Evolutionary conservation across 2,329 filamentous ascomycete genomes (phyloP).

Genomic region (Fusarium sp.): DNA sequence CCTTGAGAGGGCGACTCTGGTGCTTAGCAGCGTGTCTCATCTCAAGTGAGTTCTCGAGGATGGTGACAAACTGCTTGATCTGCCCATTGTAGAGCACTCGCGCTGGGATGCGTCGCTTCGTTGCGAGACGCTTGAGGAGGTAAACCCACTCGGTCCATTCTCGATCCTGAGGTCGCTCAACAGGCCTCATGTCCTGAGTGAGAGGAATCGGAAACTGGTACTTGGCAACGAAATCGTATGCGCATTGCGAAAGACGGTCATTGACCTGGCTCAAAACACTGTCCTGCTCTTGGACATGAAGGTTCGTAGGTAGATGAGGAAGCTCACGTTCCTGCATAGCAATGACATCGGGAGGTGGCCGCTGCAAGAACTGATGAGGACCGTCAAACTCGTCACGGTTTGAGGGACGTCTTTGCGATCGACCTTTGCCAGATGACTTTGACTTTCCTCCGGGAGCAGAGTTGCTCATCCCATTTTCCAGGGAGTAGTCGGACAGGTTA

Average conservation of each 20-base stretch:
- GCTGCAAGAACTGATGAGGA: conserved; percentile 81
- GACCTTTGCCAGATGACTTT: conserved; percentile 57
- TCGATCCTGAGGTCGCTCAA: conserved; percentile 77
- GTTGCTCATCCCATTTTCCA: conserved; percentile 59
- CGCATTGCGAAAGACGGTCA: conserved; percentile 83
- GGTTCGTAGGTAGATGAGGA: conserved; percentile 81
- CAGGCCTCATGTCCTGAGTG: conserved; percentile 80
- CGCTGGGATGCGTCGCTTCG: conserved; percentile 84
- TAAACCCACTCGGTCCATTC: conserved; percentile 96
- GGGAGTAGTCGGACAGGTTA: conserved; percentile 66
- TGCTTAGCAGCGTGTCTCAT: conserved; percentile 87
- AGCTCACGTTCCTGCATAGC: conserved; percentile 82
- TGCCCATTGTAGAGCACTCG: conserved; percentile 87
- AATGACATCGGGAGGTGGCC: conserved; percentile 74
- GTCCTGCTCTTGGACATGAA: conserved; percentile 86
- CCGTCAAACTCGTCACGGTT: conserved; percentile 92
- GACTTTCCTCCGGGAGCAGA: conserved; percentile 52
- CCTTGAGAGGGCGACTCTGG: conserved; percentile 82
- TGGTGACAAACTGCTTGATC: conserved; percentile 90
- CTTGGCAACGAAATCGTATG: conserved; percentile 89
- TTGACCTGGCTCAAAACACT: conserved; percentile 81
- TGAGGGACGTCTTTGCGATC: conserved; percentile 73
- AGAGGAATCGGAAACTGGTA: conserved; percentile 90
- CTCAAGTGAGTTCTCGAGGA: conserved; percentile 86
- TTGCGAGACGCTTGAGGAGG: conserved; percentile 83